phyloP scores from a whole-genome alignment of 192 early-diverging fungal genomes.

The Bifiguratus adelaidae region DNA sequence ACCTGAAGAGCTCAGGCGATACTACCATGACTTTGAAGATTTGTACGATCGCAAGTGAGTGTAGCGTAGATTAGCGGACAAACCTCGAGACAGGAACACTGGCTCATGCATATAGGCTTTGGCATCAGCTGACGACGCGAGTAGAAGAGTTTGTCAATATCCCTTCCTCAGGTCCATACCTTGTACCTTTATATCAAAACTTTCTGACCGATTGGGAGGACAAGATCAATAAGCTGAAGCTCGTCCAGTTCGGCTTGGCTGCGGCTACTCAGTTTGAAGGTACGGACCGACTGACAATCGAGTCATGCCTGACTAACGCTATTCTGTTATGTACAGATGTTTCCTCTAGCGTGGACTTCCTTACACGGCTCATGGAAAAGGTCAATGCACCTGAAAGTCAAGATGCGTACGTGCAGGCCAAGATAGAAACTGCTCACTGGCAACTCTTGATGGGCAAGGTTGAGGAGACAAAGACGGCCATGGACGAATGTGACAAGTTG shows the following conservation, averaged over 20 bases:
- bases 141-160: slow-evolving; percentile 71
- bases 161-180: slow-evolving; percentile 64
- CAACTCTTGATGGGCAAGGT: slow-evolving; percentile 67
- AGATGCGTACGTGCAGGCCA: slow-evolving; percentile 79
- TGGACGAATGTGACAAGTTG: slow-evolving; percentile 83
- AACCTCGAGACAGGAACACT: neutral
- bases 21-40: slow-evolving; percentile 80
- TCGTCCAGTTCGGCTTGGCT: slow-evolving; percentile 73
- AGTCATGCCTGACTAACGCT: neutral
- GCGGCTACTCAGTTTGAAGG: slow-evolving; percentile 68
- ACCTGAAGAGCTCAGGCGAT: slow-evolving; percentile 58
- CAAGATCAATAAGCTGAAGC: slow-evolving; percentile 90
- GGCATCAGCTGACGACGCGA: slow-evolving; percentile 90
- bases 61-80: neutral
- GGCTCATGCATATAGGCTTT: slow-evolving; percentile 50
- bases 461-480: slow-evolving; percentile 70
- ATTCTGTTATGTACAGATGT: slow-evolving; percentile 26
- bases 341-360: slow-evolving; percentile 65
- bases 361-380: slow-evolving; percentile 54
- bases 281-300: slow-evolving; percentile 8
- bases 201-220: slow-evolving; percentile 91
- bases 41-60: slow-evolving; percentile 83
- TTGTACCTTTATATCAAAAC: slow-evolving; percentile 76
- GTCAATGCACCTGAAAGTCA: slow-evolving; percentile 57
- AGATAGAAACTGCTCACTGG: slow-evolving; percentile 80